phyloP scores from a whole-genome alignment of 208 protist species.

The Leptomonas seymouri region DNA sequence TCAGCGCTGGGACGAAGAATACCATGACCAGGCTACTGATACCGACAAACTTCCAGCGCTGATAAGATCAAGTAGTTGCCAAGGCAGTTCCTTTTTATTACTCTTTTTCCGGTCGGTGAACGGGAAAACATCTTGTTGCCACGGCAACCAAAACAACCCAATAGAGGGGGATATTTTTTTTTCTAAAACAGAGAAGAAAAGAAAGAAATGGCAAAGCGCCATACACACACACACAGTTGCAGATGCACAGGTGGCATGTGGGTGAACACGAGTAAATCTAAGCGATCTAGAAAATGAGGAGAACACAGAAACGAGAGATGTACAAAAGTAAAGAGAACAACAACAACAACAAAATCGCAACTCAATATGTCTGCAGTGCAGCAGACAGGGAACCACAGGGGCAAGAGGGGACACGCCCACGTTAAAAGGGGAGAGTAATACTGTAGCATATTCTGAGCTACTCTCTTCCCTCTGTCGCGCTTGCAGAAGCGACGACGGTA shows the following conservation, averaged over 20 bases:
- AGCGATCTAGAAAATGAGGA: conserved; percentile 10
- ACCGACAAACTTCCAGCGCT: no score
- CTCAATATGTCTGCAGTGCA: background rate
- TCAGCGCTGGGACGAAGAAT: no score
- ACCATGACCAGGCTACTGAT: no score
- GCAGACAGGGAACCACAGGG: no score
- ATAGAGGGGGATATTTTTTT: background rate
- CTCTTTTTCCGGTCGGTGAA: background rate
- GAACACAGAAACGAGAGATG: background rate
- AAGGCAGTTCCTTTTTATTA: background rate
- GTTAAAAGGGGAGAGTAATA: no score
- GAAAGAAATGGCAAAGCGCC: background rate
- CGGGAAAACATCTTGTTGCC: background rate
- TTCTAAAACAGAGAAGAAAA: background rate
- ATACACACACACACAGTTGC: background rate
- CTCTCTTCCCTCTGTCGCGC: no score
- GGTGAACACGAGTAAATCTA: conserved; percentile 3
- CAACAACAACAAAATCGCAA: background rate
- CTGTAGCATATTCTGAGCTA: no score
- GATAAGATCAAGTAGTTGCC: no score
- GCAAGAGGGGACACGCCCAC: no score
- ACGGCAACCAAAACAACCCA: conserved; percentile 5
- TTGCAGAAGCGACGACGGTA: no score
- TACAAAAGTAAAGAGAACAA: background rate
- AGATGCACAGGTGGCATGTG: conserved; percentile 3